Conservation (phyloP, 257 asterid genomes). For the Nicotiana tomentosiformis region DNA sequence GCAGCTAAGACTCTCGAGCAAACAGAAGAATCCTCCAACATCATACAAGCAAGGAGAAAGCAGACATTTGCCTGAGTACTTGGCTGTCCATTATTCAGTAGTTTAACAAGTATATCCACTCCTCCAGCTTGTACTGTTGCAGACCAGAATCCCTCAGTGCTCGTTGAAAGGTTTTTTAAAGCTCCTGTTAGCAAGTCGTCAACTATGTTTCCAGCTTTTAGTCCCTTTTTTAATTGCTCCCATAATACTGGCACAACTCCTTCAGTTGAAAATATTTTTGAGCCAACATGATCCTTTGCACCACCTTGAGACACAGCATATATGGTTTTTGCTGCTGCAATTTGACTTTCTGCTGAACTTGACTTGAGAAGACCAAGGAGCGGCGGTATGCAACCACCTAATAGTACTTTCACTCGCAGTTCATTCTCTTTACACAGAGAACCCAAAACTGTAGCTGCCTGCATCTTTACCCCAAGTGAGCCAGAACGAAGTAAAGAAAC, state of each 20-base stretch:
- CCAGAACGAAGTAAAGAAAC: constrained; percentile 98
- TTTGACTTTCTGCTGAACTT: constrained; percentile 81
- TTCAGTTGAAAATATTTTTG: constrained; percentile 95
- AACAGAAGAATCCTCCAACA: constrained; percentile 92
- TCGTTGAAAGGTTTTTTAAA: constrained; percentile 71
- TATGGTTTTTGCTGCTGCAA: constrained; percentile 94
- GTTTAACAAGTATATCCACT: constrained; percentile 78
- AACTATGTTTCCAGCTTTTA: constrained; percentile 78
- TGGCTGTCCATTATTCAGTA: constrained; percentile 76
- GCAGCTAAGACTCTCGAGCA: constrained; percentile 74
- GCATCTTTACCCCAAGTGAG: constrained; percentile 80
- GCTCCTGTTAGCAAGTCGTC: constrained; percentile 90
- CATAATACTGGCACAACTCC: constrained; percentile 95
- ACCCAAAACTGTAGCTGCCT: constrained; percentile 85
- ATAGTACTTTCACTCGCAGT: constrained; percentile 82
- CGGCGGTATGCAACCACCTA: constrained; percentile 98
- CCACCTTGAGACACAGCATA: constrained; percentile 96
- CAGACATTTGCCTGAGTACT: constrained; percentile 95
- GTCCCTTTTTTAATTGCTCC: constrained; percentile 85
- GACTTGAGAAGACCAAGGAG: constrained; percentile 96
- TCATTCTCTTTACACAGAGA: constrained; percentile 96
- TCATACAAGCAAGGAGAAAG: constrained; percentile 92
- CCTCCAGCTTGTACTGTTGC: constrained; percentile 80
- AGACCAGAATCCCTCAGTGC: constrained; percentile 97
- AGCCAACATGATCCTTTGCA: constrained; percentile 91